Conservation (phyloP, 2,329 filamentous ascomycete genomes). For the Aaosphaeria arxii region DNA sequence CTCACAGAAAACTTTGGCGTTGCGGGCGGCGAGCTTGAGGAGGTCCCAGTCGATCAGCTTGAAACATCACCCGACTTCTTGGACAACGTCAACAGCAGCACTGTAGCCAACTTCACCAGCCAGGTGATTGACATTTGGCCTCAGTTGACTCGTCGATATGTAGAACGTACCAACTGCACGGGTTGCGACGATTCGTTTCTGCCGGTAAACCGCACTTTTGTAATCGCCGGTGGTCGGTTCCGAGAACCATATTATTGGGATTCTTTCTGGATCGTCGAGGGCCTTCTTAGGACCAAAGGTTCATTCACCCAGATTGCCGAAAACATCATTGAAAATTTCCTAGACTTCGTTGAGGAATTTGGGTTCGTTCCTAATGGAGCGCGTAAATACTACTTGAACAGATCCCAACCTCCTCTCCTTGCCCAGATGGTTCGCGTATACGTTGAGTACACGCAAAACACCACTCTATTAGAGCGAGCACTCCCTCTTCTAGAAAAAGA, state of each 20-base stretch:
- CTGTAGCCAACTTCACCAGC: conserved; percentile 58
- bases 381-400: conserved; percentile 65
- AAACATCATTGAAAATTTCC: conserved; percentile 69
- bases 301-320: conserved; percentile 61
- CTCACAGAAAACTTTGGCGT: conserved; percentile 61
- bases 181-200: conserved; percentile 65
- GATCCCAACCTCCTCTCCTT: conserved; percentile 65
- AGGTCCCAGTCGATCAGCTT: conserved; percentile 52
- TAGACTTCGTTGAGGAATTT: conserved; percentile 62
- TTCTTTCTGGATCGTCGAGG: conserved; percentile 66
- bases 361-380: conserved; percentile 68
- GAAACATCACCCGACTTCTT: conserved; percentile 59
- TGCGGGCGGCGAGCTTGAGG: conserved; percentile 61
- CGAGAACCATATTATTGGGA: conserved; percentile 72
- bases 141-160: conserved; percentile 62
- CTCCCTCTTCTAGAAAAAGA: conserved; percentile 63
- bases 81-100: conserved; percentile 53
- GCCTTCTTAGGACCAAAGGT: conserved; percentile 62
- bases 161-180: conserved; percentile 46
- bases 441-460: conserved; percentile 63
- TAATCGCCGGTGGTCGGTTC: conserved; percentile 70
- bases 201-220: conserved; percentile 64
- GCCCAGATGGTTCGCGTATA: conserved; percentile 66
- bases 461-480: conserved; percentile 57
- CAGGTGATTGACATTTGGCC: conserved; percentile 70